Conservation (phyloP, 1,284 basidiomycete genomes). For the Gymnopus androsaceus region DNA sequence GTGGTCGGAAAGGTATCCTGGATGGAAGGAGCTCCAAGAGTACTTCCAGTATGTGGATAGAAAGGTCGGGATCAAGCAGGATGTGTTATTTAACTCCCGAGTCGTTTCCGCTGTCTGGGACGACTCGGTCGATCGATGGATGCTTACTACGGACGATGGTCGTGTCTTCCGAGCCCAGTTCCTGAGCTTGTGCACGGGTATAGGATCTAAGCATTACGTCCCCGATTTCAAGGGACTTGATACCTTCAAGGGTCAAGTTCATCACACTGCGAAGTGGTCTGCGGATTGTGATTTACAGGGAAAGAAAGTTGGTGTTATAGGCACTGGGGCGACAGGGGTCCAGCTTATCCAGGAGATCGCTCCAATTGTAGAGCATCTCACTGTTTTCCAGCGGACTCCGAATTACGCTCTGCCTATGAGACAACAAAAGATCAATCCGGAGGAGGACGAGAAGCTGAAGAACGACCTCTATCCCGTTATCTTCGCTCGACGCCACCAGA, state of each 20-base stretch:
- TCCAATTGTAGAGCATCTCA: slow-evolving; percentile 24
- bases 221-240: slow-evolving; percentile 26
- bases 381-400: slow-evolving; percentile 31
- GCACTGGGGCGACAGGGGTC: slow-evolving; percentile 31
- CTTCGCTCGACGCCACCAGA: slow-evolving; percentile 24
- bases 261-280: slow-evolving; percentile 29
- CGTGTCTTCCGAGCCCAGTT: slow-evolving; percentile 7
- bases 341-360: slow-evolving; percentile 29
- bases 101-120: slow-evolving; percentile 18
- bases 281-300: slow-evolving; percentile 24
- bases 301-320: slow-evolving; percentile 28
- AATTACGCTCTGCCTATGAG: slow-evolving; percentile 27
- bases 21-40: slow-evolving; percentile 10
- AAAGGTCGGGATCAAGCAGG: slow-evolving; percentile 12
- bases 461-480: slow-evolving; percentile 22
- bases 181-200: slow-evolving; percentile 17
- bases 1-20: slow-evolving; percentile 14
- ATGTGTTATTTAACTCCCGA: slow-evolving; percentile 16
- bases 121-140: slow-evolving; percentile 9
- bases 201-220: slow-evolving; percentile 26
- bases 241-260: slow-evolving; percentile 25
- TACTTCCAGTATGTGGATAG: slow-evolving; percentile 17
- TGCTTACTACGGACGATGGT: slow-evolving; percentile 12
- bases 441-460: slow-evolving; percentile 21
- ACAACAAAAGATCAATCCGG: slow-evolving; percentile 20